Base-by-base conservation (phyloP, 176 grass and related monocot genomes). In the Ensete ventricosum region DNA sequence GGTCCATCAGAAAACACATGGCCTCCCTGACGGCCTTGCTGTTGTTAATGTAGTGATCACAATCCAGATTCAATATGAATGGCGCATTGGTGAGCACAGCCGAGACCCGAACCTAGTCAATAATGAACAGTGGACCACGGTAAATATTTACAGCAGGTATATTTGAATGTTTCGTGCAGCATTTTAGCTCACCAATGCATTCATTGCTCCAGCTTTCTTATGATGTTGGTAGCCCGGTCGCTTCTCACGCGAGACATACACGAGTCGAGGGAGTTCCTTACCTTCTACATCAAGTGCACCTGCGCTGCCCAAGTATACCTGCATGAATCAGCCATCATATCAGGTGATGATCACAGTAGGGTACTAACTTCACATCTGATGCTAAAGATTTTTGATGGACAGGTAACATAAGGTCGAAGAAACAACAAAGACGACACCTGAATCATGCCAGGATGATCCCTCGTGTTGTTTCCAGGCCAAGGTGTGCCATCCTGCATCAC, bases 1-100 rank as follows among this genome's bases (percentile, higher is more conserved):
- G 90, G 77, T 97, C 93, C 93, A 97, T 93, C 69, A 97, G 80
- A 77, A 97, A 97, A 77, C 93, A 97, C 93, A 97, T 97, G 73
- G 93, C 93, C 84, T 97, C 93, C 14, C 90, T 84, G 27, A 85
- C 83, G 14, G 93, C 93, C 83, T 90, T 97, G 93, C 90, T 97
- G 83, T 97, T 97, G 81, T 97, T 97, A 64, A 97, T 72, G 79
- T 97, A 97, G 87, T 97, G 93, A 71, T 93, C 93, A 68, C 93
- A 97, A 73, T 97, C 93, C 67, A 97, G 82, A 81, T 97, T 97
- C 67, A 97, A 81, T 69, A 97, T 78, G 87, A 88, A 97, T 0
- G 93, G 93, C 50, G 90, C 93, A 67, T 97, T 97, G 54, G 90
- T 97, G 27, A 97, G 93, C 77, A 97, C 87, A 7, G 90, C 90